phyloP scores from a whole-genome alignment of 345 rosid species.

The Hibiscus syriacus region DNA sequence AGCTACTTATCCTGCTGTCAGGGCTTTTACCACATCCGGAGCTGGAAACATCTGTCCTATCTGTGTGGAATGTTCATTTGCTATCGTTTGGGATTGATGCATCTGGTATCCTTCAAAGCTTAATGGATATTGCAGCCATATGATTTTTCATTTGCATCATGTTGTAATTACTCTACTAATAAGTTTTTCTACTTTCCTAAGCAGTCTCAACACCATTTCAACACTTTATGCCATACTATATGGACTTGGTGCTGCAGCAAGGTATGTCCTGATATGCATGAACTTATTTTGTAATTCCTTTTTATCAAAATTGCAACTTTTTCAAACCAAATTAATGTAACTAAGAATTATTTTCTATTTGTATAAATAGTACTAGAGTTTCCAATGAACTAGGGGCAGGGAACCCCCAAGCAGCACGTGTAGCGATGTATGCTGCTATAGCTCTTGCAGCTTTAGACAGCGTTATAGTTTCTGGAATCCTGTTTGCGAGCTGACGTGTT shows the following conservation, averaged over 20 bases:
- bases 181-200: not conserved
- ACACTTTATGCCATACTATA: conserved; percentile 12
- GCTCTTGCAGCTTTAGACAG: not conserved
- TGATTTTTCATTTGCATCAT: not conserved
- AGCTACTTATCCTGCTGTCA: conserved; percentile 45
- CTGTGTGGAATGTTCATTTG: conserved; percentile 35
- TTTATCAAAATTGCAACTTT: not conserved
- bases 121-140: not conserved
- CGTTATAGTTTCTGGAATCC: not conserved
- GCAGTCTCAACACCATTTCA: not conserved
- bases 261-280: conserved; percentile 11
- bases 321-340: not conserved
- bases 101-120: not conserved
- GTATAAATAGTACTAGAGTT: conserved; percentile 18
- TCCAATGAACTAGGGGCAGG: conserved; percentile 41
- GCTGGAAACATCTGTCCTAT: conserved; percentile 56
- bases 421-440: not conserved
- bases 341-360: not conserved
- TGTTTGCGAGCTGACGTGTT: not conserved
- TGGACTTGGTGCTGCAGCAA: conserved; percentile 29
- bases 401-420: conserved; percentile 31
- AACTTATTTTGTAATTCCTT: not conserved
- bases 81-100: not conserved
- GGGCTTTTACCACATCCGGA: conserved; percentile 48
- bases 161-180: not conserved